Conservation (phyloP, 108 stramenopile species). For the Epipyxis sp. region DNA sequence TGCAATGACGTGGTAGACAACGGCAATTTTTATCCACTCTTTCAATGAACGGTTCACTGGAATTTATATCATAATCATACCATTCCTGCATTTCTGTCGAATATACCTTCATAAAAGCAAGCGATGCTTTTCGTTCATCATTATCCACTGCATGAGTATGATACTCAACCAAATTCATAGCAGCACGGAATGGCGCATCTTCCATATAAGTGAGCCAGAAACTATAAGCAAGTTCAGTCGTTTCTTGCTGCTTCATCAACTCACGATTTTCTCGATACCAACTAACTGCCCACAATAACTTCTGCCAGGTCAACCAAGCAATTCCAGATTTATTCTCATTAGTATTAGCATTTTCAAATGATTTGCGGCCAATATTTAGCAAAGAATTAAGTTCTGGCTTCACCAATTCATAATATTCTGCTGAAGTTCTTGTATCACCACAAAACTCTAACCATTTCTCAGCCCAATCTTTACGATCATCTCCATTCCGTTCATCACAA, state of each 20-base stretch:
- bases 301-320: too few species aligned
- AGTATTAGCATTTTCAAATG: too few species aligned
- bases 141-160: neutral
- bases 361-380: neutral
- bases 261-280: constrained; percentile 18
- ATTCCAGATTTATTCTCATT: too few species aligned
- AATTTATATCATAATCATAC: constrained; percentile 3
- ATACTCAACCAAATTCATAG: neutral
- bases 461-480: neutral
- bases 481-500: neutral
- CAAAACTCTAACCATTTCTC: neutral
- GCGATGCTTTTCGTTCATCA: neutral
- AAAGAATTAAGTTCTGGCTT: neutral
- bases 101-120: neutral
- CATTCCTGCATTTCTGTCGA: constrained; percentile 13
- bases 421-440: neutral
- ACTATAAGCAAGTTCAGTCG: neutral
- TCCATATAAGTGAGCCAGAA: constrained; percentile 6
- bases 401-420: neutral
- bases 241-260: neutral
- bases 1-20: neutral
- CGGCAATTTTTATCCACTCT: constrained; percentile 4
- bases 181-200: neutral
- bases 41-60: neutral
- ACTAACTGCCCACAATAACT: neutral